Evolutionary conservation across 2,329 filamentous ascomycete genomes (phyloP).

Genomic region (Aspergillus awamori): DNA sequence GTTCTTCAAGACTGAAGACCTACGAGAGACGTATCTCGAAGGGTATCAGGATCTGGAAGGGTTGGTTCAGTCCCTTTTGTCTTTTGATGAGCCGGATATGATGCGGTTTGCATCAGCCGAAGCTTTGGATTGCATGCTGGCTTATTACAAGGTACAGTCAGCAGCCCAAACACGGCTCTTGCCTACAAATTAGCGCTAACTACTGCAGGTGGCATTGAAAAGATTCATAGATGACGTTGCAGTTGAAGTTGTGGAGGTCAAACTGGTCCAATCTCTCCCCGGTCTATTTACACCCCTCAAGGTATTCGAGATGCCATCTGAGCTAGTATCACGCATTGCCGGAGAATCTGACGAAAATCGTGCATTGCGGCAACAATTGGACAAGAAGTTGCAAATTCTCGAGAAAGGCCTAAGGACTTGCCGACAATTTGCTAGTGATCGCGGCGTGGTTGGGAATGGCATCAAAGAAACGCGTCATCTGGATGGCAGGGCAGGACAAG

Average conservation of each 20-base stretch:
- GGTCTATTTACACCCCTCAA: background rate
- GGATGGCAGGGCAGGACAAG: too few species aligned
- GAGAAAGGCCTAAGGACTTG: background rate
- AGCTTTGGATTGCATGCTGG: conserved; percentile 3
- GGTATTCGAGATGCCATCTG: background rate
- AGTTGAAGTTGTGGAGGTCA: background rate
- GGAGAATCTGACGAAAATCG: background rate
- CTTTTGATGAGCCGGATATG: background rate
- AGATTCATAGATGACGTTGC: background rate
- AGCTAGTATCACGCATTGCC: background rate
- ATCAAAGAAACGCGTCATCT: too few species aligned
- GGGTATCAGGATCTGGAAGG: background rate
- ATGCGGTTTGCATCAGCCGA: background rate
- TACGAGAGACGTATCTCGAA: too few species aligned
- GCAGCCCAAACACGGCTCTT: too few species aligned
- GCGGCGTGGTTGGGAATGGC: too few species aligned
- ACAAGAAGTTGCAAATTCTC: background rate
- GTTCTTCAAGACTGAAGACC: background rate
- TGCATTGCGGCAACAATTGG: background rate
- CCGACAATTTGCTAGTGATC: background rate
- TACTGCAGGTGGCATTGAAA: background rate
- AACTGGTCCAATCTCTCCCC: background rate
- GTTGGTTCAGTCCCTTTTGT: background rate
- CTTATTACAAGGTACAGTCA: background rate
- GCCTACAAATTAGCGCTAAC: too few species aligned